Base-by-base conservation (phyloP, 805 yeast species). In the Candida suzukii region DNA sequence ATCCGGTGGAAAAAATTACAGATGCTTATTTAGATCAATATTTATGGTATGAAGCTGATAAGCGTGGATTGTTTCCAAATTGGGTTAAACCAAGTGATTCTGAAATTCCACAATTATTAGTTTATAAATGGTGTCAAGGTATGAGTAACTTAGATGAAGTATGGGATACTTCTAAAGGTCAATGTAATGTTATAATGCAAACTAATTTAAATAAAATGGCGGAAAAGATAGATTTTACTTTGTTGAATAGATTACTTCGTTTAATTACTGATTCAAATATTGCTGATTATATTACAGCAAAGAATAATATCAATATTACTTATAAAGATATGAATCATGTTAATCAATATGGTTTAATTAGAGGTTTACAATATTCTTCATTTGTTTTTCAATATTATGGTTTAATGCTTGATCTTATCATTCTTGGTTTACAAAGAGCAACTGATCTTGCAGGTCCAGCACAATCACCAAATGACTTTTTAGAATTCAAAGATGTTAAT, bases 1-100 rank as follows among this genome's bases (percentile, higher is more conserved):
- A 91, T 56, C 96, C 98, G 0, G 62, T 88, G 33, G 99, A 93
- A 60, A 93, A 90, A 56, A 87, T 93, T 39, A 88, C 96, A 0
- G 99, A 93, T 64, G 96, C 98, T 0, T 93, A 91, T 50, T 63
- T 93, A 32, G 98, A 91, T 54, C 99, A 93, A 54, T 93, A 91
- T 52, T 65, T 93, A 35, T 93, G 98, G 96, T 91, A 84, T 61
- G 98, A 93, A 57, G 91, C 93, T 10, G 96, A 87, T 41, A 80
- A 84, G 56, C 66, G 96, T 44, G 77, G 80, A 8, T 62, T 93
- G 22, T 93, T 93, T 63, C 99, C 99, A 4, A 83, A 81, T 57
- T 93, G 99, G 99, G 73, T 93, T 31, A 93, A 93, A 57, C 99
- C 99, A 9, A 78, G 85, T 50, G 99, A 93, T 53, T 74, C 85